phyloP scores from a whole-genome alignment of 148 eudicot genomes.

The Hydrangea macrophylla region DNA sequence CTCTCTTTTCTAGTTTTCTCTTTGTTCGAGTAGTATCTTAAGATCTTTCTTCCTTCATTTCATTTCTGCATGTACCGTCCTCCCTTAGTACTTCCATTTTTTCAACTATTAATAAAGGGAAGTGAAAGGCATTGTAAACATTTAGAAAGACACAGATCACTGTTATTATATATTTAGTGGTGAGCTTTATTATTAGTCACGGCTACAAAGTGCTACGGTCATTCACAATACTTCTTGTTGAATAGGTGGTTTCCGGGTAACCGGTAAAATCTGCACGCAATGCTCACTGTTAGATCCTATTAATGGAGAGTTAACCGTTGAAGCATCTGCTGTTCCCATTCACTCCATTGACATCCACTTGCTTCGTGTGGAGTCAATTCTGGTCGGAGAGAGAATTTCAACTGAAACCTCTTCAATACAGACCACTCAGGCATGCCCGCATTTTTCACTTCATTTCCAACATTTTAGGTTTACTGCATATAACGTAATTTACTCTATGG shows the following conservation, averaged over 20 bases:
- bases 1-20: not conserved
- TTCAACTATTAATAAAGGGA: not conserved
- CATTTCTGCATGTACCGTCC: not conserved
- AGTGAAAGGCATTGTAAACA: not conserved
- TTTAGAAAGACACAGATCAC: not conserved
- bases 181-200: not conserved
- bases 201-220: not conserved
- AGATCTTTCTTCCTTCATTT: not conserved
- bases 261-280: constrained; percentile 62
- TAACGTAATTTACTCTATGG: not conserved
- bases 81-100: not conserved
- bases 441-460: not conserved
- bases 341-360: constrained; percentile 71
- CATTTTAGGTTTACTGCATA: not conserved
- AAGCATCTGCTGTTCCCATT: constrained; percentile 64
- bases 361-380: constrained; percentile 71
- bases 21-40: not conserved
- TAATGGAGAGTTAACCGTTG: constrained; percentile 66
- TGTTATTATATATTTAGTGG: not conserved
- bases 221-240: not conserved
- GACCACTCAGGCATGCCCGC: constrained; percentile 61
- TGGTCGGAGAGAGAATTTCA: constrained; percentile 60
- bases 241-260: constrained; percentile 65
- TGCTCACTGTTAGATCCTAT: constrained; percentile 58
- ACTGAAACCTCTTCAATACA: constrained; percentile 67